Evolutionary conservation across 371 early-diverging fungal species (phyloP), one percentile per base, ranked within the genome.

Genomic region (Apophysomyces elegans): DNA sequence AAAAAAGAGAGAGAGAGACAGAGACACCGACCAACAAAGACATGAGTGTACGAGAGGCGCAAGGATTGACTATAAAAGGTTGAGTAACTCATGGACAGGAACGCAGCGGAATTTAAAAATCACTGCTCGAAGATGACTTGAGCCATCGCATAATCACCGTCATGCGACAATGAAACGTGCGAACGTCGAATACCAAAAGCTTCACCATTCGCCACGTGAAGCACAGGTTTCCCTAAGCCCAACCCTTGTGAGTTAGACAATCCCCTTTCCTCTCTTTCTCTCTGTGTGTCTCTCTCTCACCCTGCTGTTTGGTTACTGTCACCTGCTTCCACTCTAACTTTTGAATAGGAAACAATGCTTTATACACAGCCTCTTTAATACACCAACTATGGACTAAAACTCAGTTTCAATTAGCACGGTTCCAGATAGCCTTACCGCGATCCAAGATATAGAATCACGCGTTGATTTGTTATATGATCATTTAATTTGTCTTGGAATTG

Each of bases 281-380:
- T 26, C 14, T 9, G 32, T 57, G 58, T 64, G 54, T 7, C 46
- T 35, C 43, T 41, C 39, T 7, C 7, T 62, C 70, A 75, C 81
- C 77, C 46, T 67, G 62, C 26, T 75, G 66, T 69, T 88, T 88
- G 11, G 64, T 59, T 1, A 90, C 76, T 32, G 84, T 73, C 36
- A 90, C 85, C 61, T 90, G 86, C 60, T 88, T 88, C 89, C 89
- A 90, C 18, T 84, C 84, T 54, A 88, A 73, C 58, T 70, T 76
- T 37, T 81, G 82, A 11, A 75, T 68, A 35, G 89, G 89, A 61
- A 78, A 88, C 45, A 86, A 56, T 36, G 90, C 90, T 66, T 90
- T 90, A 67, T 87, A 90, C 1, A 76, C 76, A 11, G 90, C 89
- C 63, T 90, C 90, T 68, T 90, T 90, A 26, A 85, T 68, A 50